Conservation (phyloP, 73 alveolate genomes). For the Tetrahymena borealis region DNA sequence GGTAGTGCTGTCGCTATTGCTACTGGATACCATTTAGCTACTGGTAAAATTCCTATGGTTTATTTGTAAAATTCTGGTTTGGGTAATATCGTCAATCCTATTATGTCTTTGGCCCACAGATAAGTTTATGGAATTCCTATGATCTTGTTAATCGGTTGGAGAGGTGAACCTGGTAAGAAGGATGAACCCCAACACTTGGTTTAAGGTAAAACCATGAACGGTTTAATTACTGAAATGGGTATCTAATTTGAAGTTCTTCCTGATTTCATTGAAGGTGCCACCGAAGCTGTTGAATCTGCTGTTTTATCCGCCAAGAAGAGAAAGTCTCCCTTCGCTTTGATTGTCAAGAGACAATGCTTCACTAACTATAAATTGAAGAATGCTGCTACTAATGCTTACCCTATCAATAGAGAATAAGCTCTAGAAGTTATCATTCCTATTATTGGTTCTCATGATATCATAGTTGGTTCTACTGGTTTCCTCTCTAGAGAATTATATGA, state of each 20-base stretch:
- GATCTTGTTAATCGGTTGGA: constrained; percentile 87
- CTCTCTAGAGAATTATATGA: constrained; percentile 82
- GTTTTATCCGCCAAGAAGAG: constrained; percentile 42
- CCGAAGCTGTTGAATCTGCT: constrained; percentile 53
- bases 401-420: constrained; percentile 63
- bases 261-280: constrained; percentile 78
- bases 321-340: constrained; percentile 74
- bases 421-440: constrained; percentile 36
- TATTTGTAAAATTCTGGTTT: constrained; percentile 88
- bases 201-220: constrained; percentile 74
- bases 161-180: constrained; percentile 93
- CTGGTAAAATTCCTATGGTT: constrained; percentile 78
- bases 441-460: constrained; percentile 52
- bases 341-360: constrained; percentile 73
- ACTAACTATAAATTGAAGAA: constrained; percentile 56
- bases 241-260: constrained; percentile 75
- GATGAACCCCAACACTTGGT: constrained; percentile 92
- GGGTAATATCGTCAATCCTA: constrained; percentile 87
- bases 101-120: constrained; percentile 68
- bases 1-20: constrained; percentile 89
- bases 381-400: constrained; percentile 19
- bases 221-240: constrained; percentile 72
- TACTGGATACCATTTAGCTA: constrained; percentile 85
- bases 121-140: constrained; percentile 87
- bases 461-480: constrained; percentile 83